These are phyloP conservation scores for Aspergillus eucalypticola DNA, from an alignment of 2,329 filamentous ascomycete species.

Conservation along the genomic window DNA sequence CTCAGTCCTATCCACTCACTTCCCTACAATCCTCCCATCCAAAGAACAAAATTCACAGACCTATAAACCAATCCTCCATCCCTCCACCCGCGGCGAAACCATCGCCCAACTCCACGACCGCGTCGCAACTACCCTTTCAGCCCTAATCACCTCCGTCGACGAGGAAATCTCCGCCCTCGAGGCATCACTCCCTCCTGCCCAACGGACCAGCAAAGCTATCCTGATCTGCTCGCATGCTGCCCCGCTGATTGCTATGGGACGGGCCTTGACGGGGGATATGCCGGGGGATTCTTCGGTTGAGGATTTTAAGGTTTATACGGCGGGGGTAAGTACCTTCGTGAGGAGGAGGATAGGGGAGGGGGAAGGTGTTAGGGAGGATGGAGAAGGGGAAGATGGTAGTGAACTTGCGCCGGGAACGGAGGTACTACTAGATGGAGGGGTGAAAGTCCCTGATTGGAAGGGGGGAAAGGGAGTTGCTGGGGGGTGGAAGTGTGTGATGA, in stretches of 20 bases:
- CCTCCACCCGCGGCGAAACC: slow-evolving; percentile 74
- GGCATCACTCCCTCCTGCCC: slow-evolving; percentile 51
- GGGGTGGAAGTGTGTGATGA: slow-evolving; percentile 75
- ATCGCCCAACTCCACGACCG: slow-evolving; percentile 79
- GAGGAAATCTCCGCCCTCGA: slow-evolving; percentile 17
- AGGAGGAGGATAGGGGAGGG: slow-evolving; percentile 38
- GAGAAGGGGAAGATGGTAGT: neutral
- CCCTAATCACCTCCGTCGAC: slow-evolving; percentile 42
- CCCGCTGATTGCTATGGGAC: slow-evolving; percentile 80
- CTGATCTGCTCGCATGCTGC: slow-evolving; percentile 89
- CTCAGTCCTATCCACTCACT: slow-evolving; percentile 63
- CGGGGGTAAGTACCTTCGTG: slow-evolving; percentile 71
- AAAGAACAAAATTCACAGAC: no score
- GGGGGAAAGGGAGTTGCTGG: slow-evolving; percentile 65
- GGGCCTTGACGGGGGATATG: slow-evolving; percentile 75
- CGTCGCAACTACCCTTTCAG: slow-evolving; percentile 66
- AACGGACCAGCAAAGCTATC: slow-evolving; percentile 59
- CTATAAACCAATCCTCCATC: slow-evolving; percentile 61
- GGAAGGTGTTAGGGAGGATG: slow-evolving; percentile 24
- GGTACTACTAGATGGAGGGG: slow-evolving; percentile 20
- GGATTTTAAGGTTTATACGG: slow-evolving; percentile 85
- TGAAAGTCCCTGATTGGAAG: slow-evolving; percentile 53
- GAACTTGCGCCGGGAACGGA: slow-evolving; percentile 33
- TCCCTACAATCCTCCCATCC: slow-evolving; percentile 49
- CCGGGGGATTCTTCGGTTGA: slow-evolving; percentile 70